Evolutionary conservation across 2,329 filamentous ascomycete genomes (phyloP).

Genomic region (Fusarium fujikuroi): DNA sequence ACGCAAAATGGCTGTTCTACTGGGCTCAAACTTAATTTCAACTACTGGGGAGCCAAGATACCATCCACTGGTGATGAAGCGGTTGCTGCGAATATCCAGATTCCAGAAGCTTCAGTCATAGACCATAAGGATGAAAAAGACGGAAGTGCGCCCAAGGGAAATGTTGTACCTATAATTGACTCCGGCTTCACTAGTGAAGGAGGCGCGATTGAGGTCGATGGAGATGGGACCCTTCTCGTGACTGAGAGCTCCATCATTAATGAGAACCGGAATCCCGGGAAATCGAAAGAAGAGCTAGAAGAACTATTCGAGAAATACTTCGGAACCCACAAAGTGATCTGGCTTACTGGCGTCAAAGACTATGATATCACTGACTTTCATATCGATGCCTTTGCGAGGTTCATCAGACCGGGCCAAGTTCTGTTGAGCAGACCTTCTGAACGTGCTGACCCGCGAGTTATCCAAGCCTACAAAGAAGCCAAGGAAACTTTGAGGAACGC

Average conservation of each 20-base stretch:
- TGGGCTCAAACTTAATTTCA: constrained; percentile 45
- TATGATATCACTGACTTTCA: constrained; percentile 46
- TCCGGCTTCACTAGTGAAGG: constrained; percentile 38
- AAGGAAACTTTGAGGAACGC: constrained; percentile 20
- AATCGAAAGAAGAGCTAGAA: constrained; percentile 35
- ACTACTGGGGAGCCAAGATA: constrained; percentile 44
- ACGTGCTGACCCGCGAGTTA: neutral
- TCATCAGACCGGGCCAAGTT: constrained; percentile 39
- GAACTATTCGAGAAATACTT: constrained; percentile 33
- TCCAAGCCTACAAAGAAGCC: constrained; percentile 41
- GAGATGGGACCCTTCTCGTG: constrained; percentile 43
- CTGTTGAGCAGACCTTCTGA: constrained; percentile 37
- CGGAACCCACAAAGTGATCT: constrained; percentile 44
- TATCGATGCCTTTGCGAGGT: constrained; percentile 45
- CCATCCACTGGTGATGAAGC: constrained; percentile 9
- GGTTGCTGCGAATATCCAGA: constrained; percentile 12
- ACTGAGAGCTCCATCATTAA: constrained; percentile 47
- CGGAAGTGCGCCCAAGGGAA: neutral
- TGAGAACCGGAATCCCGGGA: constrained; percentile 43
- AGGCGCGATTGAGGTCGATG: constrained; percentile 44
- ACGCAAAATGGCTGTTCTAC: neutral
- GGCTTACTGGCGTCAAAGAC: constrained; percentile 40
- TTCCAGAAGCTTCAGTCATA: neutral
- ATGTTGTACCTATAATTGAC: neutral
- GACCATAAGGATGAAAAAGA: neutral